Evolutionary conservation across 2,329 filamentous ascomycete species (phyloP).

Genomic region (Aquanectria penicillioides): DNA sequence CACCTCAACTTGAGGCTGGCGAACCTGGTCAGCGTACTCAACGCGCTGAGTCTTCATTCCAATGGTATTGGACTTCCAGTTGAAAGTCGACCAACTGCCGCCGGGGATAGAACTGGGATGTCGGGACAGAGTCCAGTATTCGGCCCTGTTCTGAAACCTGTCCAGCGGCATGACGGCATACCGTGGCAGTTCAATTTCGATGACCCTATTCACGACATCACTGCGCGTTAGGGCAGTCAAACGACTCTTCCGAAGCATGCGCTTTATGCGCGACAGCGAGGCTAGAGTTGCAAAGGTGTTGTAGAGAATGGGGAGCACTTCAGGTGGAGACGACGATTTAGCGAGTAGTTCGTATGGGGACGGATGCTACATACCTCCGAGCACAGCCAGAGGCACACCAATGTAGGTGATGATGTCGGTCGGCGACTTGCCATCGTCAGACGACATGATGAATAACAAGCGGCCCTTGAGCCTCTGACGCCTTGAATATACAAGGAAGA

Average conservation of each 20-base stretch:
- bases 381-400: constrained; percentile 66
- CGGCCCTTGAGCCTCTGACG: too few species aligned
- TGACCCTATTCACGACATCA: constrained; percentile 72
- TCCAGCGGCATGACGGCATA: constrained; percentile 71
- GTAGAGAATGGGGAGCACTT: constrained; percentile 72
- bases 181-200: constrained; percentile 73
- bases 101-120: constrained; percentile 65
- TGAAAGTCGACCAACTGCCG: constrained; percentile 72
- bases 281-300: constrained; percentile 70
- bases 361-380: constrained; percentile 50
- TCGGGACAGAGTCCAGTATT: constrained; percentile 67
- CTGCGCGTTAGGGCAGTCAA: constrained; percentile 69
- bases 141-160: constrained; percentile 59
- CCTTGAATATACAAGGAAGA: too few species aligned
- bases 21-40: constrained; percentile 67
- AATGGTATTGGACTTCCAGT: constrained; percentile 72
- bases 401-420: constrained; percentile 66
- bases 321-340: background rate
- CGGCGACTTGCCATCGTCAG: constrained; percentile 48
- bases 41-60: constrained; percentile 70
- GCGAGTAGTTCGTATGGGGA: background rate
- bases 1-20: constrained; percentile 63
- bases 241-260: constrained; percentile 65
- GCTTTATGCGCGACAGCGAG: constrained; percentile 68
- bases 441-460: constrained; percentile 29